These are phyloP conservation scores for Yarrowia divulgata DNA, from an alignment of 805 yeast species.

Conservation along the genomic window DNA sequence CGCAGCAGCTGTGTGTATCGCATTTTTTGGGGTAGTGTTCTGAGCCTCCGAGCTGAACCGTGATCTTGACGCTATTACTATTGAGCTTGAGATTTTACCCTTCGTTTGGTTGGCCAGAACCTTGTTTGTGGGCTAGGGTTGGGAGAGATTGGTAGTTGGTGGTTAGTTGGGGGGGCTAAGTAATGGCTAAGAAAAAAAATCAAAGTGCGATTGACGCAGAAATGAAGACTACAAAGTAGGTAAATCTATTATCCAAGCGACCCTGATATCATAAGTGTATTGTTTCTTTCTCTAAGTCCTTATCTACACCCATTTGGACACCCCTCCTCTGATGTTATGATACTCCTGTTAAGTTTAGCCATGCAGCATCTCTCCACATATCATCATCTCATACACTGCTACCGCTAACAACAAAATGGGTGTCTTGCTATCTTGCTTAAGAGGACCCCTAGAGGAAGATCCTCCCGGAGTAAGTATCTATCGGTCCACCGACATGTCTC, in stretches of 20 bases:
- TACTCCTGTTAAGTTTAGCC: neutral
- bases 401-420: constrained; percentile 15
- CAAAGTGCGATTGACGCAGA: no score
- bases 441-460: constrained; percentile 38
- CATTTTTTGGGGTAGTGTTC: constrained; percentile 11
- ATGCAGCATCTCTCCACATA: neutral
- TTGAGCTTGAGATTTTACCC: constrained; percentile 26
- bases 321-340: neutral
- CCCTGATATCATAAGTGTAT: no score
- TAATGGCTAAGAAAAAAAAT: neutral
- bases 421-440: constrained; percentile 35
- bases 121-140: constrained; percentile 37
- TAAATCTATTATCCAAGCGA: no score
- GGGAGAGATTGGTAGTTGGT: neutral
- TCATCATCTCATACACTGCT: neutral
- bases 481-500: neutral
- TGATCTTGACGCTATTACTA: constrained; percentile 35
- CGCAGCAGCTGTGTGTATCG: constrained; percentile 40
- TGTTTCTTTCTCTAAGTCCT: no score
- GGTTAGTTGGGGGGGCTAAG: neutral
- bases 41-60: constrained; percentile 30
- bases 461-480: constrained; percentile 34
- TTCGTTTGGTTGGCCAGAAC: constrained; percentile 38
- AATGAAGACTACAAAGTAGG: no score
- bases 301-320: neutral